A percentile compares a stretch with the other conserved stretches of the same genome.
These are phyloP conservation scores for Pontederia crassipes DNA, from an alignment of 176 grass and related monocot species.

Conservation along the genomic window DNA sequence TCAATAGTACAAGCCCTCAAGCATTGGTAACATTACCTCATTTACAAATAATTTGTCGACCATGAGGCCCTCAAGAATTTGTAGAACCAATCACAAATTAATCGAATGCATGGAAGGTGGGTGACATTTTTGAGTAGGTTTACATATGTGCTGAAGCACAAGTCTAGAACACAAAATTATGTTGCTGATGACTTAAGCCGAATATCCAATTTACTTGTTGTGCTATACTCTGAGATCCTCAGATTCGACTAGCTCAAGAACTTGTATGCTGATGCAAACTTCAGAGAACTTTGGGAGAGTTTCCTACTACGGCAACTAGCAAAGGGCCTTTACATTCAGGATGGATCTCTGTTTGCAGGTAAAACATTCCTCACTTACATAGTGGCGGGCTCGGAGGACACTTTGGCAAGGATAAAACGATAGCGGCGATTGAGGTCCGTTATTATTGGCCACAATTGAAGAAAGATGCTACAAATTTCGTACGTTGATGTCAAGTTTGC, in stretches of 20 bases:
- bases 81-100: background rate
- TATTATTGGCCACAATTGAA: background rate
- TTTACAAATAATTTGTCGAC: background rate
- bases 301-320: background rate
- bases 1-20: background rate
- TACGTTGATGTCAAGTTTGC: background rate
- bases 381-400: background rate
- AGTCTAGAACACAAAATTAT: background rate
- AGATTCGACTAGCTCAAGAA: background rate
- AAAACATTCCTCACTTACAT: background rate
- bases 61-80: background rate
- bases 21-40: background rate
- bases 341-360: background rate
- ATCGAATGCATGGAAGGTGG: background rate
- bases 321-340: background rate
- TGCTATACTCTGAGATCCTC: background rate
- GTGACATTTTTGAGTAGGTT: background rate
- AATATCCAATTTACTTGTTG: background rate
- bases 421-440: background rate
- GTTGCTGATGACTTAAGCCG: background rate
- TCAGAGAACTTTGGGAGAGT: background rate
- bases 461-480: background rate
- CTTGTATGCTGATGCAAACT: background rate
- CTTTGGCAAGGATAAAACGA: background rate
- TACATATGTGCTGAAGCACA: background rate